Evolutionary conservation across 495 filamentous ascomycete species (phyloP), one percentile per base, ranked within the genome.

Genomic region (Penicillium cosmopolitanum): DNA sequence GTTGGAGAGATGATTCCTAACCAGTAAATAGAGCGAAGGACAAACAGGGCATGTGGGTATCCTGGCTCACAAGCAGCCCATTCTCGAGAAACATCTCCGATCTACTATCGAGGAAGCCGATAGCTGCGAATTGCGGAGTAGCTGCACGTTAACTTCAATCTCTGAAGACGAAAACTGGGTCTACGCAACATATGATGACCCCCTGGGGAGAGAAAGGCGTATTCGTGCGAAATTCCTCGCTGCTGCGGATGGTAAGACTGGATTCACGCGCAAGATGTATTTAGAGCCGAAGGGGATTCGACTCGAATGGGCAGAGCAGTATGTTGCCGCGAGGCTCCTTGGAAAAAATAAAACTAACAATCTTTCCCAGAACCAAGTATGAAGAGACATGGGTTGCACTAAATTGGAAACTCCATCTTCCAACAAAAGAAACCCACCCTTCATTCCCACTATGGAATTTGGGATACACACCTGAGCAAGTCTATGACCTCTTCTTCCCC

Each of bases 401-500:
- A 2, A 85, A 85, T 42, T 75, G 78, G 71, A 48, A 81, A 35
- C 70, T 84, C 11, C 65, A 63, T 1, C 57, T 76, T 2, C 81
- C 82, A 4, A 82, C 72, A 3, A 66, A 65, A 47, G 60, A 78
- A 47, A 77, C 78, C 0, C 82, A 85, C 58, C 81, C 80, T 1
- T 55, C 72, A 0, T 82, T 84, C 25, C 76, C 77, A 1, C 62
- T 83, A 4, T 84, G 81, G 82, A 51, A 71, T n/a, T 51, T 76
- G 0, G 81, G 78, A 11, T 80, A 80, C 42, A 78, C 69, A 0
- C 76, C 81, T 4, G 66, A 81, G 38, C 59, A 79, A 28, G 79
- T 83, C 0, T 82, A 83, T 50, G 79, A 84, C 56, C 53, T 77
- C 2, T 84, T 83, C 62, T 85, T 80, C 64, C 82, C 80, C 0